phyloP scores from a whole-genome alignment of 257 asterid species.

The Apocynum venetum region DNA sequence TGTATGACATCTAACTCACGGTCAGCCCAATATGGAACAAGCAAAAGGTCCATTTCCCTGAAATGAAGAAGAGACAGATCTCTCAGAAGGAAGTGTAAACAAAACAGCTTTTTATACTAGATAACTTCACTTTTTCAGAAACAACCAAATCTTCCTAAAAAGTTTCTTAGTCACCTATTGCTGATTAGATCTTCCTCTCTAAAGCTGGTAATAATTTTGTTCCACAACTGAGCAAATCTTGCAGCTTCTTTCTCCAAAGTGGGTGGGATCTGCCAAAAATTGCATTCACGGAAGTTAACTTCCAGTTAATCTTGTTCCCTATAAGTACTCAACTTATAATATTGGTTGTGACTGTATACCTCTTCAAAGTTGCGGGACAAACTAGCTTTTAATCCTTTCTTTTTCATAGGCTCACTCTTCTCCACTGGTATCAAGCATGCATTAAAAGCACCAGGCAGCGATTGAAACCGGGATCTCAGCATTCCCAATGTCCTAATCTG shows the following conservation, averaged over 20 bases:
- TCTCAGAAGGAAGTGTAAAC: constrained; percentile 11
- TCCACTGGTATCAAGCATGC: constrained; percentile 88
- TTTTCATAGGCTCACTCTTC: constrained; percentile 62
- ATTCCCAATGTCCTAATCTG: constrained; percentile 97
- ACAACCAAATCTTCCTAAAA: not conserved
- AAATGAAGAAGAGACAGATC: constrained; percentile 21
- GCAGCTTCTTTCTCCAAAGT: constrained; percentile 88
- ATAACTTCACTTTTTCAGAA: not conserved
- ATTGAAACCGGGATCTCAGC: constrained; percentile 90
- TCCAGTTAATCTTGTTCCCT: not conserved
- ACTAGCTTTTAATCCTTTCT: constrained; percentile 93
- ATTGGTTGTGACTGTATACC: constrained; percentile 28
- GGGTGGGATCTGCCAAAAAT: constrained; percentile 61
- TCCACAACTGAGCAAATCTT: constrained; percentile 99
- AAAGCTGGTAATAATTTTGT: constrained; percentile 91
- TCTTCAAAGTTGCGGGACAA: constrained; percentile 79
- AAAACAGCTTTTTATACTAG: not conserved
- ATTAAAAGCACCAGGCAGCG: constrained; percentile 94
- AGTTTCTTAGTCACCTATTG: constrained; percentile 48
- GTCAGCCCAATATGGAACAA: constrained; percentile 99
- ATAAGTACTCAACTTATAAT: not conserved
- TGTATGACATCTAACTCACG: constrained; percentile 87
- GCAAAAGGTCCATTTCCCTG: constrained; percentile 98
- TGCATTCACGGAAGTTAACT: constrained; percentile 18
- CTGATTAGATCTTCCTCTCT: constrained; percentile 98